Percentiles rank a stretch among this genome's conserved stretches.
These are phyloP conservation scores for Jamesozyma rosinii DNA, from an alignment of 805 yeast species.

Conservation along the genomic window DNA sequence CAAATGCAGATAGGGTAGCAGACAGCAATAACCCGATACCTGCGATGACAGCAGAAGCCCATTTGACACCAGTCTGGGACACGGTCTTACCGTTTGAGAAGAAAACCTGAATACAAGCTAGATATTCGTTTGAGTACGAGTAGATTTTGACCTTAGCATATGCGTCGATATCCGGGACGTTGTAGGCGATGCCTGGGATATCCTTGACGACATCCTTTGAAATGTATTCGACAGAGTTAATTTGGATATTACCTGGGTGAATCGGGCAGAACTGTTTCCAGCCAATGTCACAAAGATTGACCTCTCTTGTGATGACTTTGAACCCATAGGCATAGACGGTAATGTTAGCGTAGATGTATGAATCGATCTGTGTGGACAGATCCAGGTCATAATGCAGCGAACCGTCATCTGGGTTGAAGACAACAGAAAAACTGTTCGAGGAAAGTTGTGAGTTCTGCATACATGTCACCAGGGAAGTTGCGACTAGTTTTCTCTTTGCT, in stretches of 20 bases:
- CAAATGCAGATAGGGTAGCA: slow-evolving; percentile 75
- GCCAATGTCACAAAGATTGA: slow-evolving; percentile 53
- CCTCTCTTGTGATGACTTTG: slow-evolving; percentile 44
- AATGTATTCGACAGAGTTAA: slow-evolving; percentile 60
- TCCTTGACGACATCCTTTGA: slow-evolving; percentile 38
- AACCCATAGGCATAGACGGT: slow-evolving; percentile 84
- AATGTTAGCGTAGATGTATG: slow-evolving; percentile 58
- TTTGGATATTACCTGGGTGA: slow-evolving; percentile 69
- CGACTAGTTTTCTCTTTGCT: slow-evolving; percentile 26
- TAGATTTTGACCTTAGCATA: slow-evolving; percentile 51
- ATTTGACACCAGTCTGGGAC: slow-evolving; percentile 68
- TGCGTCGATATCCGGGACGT: slow-evolving; percentile 82
- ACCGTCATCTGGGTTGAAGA: slow-evolving; percentile 61
- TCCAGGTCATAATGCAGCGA: slow-evolving; percentile 62
- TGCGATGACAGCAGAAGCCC: slow-evolving; percentile 89
- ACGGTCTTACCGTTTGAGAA: slow-evolving; percentile 75
- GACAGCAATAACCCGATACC: slow-evolving; percentile 79
- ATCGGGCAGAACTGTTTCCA: slow-evolving; percentile 90
- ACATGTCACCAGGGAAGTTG: slow-evolving; percentile 79
- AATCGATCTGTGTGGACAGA: slow-evolving; percentile 57
- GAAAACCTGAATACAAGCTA: slow-evolving; percentile 70
- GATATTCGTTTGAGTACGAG: slow-evolving; percentile 31
- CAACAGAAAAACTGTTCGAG: slow-evolving; percentile 66
- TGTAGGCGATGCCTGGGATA: slow-evolving; percentile 79
- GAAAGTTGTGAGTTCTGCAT: slow-evolving; percentile 66